phyloP scores from a whole-genome alignment of 2,329 filamentous ascomycete genomes.

The Cercospora zeae-maydis region DNA sequence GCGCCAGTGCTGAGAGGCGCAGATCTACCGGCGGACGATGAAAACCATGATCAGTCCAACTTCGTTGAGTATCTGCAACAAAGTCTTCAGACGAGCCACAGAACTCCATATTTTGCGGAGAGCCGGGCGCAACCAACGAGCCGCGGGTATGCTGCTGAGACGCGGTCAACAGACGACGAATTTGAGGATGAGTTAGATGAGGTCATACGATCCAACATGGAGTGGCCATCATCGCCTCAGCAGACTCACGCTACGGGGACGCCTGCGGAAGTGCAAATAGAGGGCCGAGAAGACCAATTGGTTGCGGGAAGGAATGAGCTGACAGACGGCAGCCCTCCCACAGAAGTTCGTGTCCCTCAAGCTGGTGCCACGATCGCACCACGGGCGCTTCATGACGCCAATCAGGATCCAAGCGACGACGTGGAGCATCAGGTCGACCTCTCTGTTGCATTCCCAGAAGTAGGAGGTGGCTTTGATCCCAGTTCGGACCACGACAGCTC shows the following conservation, averaged over 20 bases:
- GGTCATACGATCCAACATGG: slow-evolving; percentile 8
- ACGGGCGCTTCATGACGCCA: not conserved
- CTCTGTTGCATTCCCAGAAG: not conserved
- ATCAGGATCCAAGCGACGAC: not conserved
- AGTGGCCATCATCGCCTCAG: slow-evolving; percentile 21
- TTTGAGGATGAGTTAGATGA: slow-evolving; percentile 12
- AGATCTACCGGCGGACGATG: slow-evolving; percentile 34
- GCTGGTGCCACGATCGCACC: not conserved
- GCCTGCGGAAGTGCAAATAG: not conserved
- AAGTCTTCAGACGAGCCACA: not conserved
- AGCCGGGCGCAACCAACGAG: not conserved
- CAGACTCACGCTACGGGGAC: not conserved
- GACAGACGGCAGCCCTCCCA: not conserved
- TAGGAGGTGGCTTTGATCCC: slow-evolving; percentile 1
- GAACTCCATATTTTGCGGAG: not conserved
- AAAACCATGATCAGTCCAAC: slow-evolving; percentile 29
- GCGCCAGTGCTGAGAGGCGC: slow-evolving; percentile 23
- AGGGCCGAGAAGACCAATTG: not conserved
- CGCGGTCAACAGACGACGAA: not conserved
- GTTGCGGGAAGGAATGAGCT: not conserved
- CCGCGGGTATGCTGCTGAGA: not conserved
- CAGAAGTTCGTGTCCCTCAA: not conserved
- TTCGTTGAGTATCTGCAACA: slow-evolving; percentile 29
- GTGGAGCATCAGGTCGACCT: slow-evolving; percentile 5
- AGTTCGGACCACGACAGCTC: not conserved